A percentile compares a stretch with the other conserved stretches of the same genome.
These are phyloP conservation scores for Penicillium riverlandense DNA, from an alignment of 495 filamentous ascomycete species.

Conservation along the genomic window DNA sequence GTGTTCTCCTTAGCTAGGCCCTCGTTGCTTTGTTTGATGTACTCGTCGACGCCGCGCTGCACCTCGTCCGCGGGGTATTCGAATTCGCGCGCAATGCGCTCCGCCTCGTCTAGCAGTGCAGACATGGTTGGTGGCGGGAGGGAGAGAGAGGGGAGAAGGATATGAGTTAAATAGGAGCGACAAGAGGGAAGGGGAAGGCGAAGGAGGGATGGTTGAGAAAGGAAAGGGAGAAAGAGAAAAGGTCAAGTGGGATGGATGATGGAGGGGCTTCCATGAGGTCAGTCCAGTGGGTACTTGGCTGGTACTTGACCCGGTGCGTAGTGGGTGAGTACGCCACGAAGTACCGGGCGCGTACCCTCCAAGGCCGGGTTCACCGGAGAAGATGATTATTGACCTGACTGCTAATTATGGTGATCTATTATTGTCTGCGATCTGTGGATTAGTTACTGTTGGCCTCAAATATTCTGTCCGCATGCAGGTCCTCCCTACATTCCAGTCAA, in stretches of 20 bases:
- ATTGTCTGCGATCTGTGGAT: not conserved
- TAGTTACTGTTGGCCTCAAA: not conserved
- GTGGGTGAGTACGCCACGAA: slow-evolving; percentile 1
- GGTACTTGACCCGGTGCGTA: not conserved
- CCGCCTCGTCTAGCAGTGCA: slow-evolving; percentile 62
- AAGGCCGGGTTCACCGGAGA: slow-evolving; percentile 25
- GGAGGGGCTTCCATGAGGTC: slow-evolving; percentile 32
- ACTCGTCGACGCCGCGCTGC: slow-evolving; percentile 72
- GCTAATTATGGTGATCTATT: not conserved
- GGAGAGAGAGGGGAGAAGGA: slow-evolving; percentile 1
- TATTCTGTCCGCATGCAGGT: not conserved
- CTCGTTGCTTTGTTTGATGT: slow-evolving; percentile 79
- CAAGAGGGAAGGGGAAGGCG: slow-evolving; percentile 2
- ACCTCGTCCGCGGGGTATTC: slow-evolving; percentile 77
- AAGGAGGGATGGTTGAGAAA: slow-evolving; percentile 1
- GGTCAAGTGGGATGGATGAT: slow-evolving; percentile 8
- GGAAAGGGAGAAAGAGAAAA: slow-evolving; percentile 8
- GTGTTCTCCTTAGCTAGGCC: slow-evolving; percentile 72
- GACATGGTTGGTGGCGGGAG: slow-evolving; percentile 22
- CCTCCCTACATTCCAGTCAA: not conserved
- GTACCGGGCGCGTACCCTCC: slow-evolving; percentile 6
- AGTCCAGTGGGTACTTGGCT: slow-evolving; percentile 15
- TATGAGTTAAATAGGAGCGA: slow-evolving; percentile 2
- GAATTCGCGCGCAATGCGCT: slow-evolving; percentile 76
- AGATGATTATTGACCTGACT: not conserved